Percentiles rank a stretch among this genome's conserved stretches.
Conservation (phyloP, 176 grass and related monocot species). For the Zizania latifolia region DNA sequence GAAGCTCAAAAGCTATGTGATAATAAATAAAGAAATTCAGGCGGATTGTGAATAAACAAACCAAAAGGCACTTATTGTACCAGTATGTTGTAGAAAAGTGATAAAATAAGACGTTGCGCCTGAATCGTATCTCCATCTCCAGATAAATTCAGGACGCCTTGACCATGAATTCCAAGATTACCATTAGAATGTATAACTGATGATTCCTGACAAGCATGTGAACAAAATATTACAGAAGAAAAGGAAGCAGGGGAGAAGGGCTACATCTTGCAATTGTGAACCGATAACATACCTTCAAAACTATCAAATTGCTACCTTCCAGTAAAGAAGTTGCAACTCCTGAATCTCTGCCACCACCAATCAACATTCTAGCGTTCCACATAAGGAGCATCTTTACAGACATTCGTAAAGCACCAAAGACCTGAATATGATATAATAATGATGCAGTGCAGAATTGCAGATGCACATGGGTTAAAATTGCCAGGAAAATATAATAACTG, state of each 20-base stretch:
- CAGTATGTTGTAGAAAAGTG: constrained; percentile 91
- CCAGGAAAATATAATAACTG: constrained; percentile 1
- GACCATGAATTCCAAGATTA: constrained; percentile 97
- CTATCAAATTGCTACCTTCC: constrained; percentile 97
- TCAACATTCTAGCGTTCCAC: constrained; percentile 84
- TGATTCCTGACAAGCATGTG: constrained; percentile 58
- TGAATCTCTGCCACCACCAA: constrained; percentile 63
- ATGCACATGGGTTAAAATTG: constrained; percentile 6
- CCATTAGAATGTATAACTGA: constrained; percentile 91
- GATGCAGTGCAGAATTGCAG: constrained; percentile 7
- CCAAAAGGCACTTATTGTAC: constrained; percentile 36
- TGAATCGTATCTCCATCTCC: constrained; percentile 83
- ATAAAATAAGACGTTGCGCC: constrained; percentile 88
- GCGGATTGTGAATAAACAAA: constrained; percentile 7
- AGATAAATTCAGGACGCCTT: constrained; percentile 90
- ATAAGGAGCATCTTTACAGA: constrained; percentile 99
- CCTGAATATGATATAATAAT: constrained; percentile 43
- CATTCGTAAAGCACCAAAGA: constrained; percentile 92
- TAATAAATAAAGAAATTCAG: constrained; percentile 9
- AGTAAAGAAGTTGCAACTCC: constrained; percentile 68
- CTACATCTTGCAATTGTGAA: constrained; percentile 28
- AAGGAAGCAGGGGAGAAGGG: neutral
- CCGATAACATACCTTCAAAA: constrained; percentile 64
- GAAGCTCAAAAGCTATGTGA: neutral
- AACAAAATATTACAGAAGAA: constrained; percentile 23